These are phyloP conservation scores for Eucalyptus curtisii DNA, from an alignment of 345 rosid genomes.

Conservation along the genomic window DNA sequence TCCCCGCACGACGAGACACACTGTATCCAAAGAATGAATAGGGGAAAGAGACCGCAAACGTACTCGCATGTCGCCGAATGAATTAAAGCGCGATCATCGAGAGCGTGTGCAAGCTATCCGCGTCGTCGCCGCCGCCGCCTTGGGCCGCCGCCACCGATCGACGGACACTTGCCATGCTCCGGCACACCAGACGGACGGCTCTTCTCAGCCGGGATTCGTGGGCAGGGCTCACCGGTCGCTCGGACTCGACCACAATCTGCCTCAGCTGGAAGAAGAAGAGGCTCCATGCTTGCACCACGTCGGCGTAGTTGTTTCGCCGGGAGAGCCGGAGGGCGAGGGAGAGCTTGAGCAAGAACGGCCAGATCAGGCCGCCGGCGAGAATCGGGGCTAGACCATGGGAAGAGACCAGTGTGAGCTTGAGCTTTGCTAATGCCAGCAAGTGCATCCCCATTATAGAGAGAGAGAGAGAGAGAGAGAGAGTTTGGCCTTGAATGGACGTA, in stretches of 20 bases:
- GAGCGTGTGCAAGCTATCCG: not conserved
- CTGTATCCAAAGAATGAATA: not conserved
- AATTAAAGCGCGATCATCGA: not conserved
- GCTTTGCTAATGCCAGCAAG: not conserved
- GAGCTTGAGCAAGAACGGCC: constrained; percentile 7
- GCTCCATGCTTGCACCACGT: not conserved
- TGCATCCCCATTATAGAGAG: not conserved
- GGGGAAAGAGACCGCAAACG: not conserved
- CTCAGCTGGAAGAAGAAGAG: constrained; percentile 3
- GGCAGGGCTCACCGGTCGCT: not conserved
- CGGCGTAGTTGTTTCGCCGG: not conserved
- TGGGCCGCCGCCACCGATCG: not conserved
- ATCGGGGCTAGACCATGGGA: not conserved
- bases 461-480: not conserved
- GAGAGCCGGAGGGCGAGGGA: not conserved
- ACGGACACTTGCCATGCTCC: not conserved
- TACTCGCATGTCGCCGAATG: not conserved
- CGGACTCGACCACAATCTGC: not conserved
- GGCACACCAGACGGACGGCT: not conserved
- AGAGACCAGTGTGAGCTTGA: not conserved
- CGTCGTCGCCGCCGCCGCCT: not conserved
- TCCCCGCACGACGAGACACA: not conserved
- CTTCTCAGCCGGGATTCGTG: not conserved
- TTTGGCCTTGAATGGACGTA: not conserved
- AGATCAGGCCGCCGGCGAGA: constrained; percentile 1